Evolutionary conservation across 805 yeast species (phyloP).

Genomic region (Limtongia smithiae): DNA sequence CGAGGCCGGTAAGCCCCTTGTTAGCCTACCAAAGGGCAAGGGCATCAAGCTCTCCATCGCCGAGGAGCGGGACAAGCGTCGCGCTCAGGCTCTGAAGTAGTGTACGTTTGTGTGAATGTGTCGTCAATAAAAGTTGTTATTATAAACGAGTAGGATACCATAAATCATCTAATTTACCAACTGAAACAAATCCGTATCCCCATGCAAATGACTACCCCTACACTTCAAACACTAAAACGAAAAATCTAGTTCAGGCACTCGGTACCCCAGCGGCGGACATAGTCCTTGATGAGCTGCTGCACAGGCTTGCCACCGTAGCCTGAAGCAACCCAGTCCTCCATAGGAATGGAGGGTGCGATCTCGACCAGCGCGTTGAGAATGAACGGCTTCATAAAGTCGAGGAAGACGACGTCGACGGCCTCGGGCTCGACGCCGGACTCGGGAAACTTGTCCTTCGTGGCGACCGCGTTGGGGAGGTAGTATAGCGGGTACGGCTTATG

Average conservation of each 20-base stretch:
- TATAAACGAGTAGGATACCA: neutral
- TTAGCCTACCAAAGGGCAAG: conserved; percentile 97
- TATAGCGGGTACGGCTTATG: conserved; percentile 58
- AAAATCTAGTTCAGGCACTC: conserved; percentile 12
- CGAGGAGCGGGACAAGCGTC: conserved; percentile 98
- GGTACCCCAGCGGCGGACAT: conserved; percentile 30
- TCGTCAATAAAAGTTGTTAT: neutral
- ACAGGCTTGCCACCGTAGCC: conserved; percentile 62
- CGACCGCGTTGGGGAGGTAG: conserved; percentile 77
- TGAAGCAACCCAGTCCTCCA: conserved; percentile 13
- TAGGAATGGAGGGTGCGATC: conserved; percentile 11
- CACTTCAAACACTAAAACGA: neutral
- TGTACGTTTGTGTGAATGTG: conserved; percentile 2
- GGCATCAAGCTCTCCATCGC: conserved; percentile 94
- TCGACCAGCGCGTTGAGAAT: conserved; percentile 46
- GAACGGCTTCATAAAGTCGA: conserved; percentile 64
- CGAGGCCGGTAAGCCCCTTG: conserved; percentile 91
- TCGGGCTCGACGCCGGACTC: conserved; percentile 15
- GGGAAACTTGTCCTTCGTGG: conserved; percentile 39
- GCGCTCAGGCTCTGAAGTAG: conserved; percentile 47
- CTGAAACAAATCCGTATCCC: neutral
- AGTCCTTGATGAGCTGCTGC: conserved; percentile 67
- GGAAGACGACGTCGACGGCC: conserved; percentile 55
- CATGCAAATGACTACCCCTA: neutral
- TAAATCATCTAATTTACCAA: neutral